Percentiles rank a stretch among this genome's conserved stretches.
These are phyloP conservation scores for Phaeosphaeriaceae sp. DNA, from an alignment of 2,329 filamentous ascomycete species.

Conservation along the genomic window DNA sequence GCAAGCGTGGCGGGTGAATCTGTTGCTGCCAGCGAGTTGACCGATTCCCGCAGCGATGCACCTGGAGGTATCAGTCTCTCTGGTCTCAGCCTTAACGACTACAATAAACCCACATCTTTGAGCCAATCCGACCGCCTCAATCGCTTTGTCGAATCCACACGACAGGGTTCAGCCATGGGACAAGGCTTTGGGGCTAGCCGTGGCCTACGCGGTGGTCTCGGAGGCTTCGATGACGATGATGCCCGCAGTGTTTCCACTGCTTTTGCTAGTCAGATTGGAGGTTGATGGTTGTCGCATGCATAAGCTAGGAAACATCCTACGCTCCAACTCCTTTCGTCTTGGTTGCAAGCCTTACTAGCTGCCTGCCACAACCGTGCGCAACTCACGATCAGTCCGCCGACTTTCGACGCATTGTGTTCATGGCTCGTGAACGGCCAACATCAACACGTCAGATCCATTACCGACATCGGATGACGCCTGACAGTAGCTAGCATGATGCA, in stretches of 20 bases:
- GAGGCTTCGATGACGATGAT: slow-evolving; percentile 78
- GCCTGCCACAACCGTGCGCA: neutral
- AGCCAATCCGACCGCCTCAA: slow-evolving; percentile 91
- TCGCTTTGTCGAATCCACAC: slow-evolving; percentile 88
- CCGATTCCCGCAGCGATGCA: slow-evolving; percentile 78
- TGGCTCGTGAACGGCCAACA: slow-evolving; percentile 1
- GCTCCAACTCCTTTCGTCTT: slow-evolving; percentile 4
- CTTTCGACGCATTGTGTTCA: neutral
- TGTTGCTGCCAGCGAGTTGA: slow-evolving; percentile 87
- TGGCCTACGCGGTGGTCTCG: slow-evolving; percentile 49
- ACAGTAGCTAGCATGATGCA: slow-evolving; percentile 1
- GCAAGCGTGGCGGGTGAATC: slow-evolving; percentile 90
- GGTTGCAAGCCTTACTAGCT: slow-evolving; percentile 6
- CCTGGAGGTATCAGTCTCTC: slow-evolving; percentile 89
- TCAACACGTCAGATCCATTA: slow-evolving; percentile 5
- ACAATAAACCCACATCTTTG: slow-evolving; percentile 73
- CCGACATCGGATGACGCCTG: slow-evolving; percentile 2
- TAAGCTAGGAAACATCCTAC: slow-evolving; percentile 1
- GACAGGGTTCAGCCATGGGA: slow-evolving; percentile 61
- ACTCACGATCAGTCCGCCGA: neutral
- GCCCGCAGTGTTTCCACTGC: slow-evolving; percentile 95
- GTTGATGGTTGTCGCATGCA: slow-evolving; percentile 63
- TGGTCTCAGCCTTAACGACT: slow-evolving; percentile 76
- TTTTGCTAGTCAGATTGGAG: slow-evolving; percentile 94
- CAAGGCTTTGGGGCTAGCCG: slow-evolving; percentile 52